A percentile compares a stretch with the other conserved stretches of the same genome.
phyloP scores from a whole-genome alignment of 2,329 filamentous ascomycete genomes.

The Westerdykella sp. region DNA sequence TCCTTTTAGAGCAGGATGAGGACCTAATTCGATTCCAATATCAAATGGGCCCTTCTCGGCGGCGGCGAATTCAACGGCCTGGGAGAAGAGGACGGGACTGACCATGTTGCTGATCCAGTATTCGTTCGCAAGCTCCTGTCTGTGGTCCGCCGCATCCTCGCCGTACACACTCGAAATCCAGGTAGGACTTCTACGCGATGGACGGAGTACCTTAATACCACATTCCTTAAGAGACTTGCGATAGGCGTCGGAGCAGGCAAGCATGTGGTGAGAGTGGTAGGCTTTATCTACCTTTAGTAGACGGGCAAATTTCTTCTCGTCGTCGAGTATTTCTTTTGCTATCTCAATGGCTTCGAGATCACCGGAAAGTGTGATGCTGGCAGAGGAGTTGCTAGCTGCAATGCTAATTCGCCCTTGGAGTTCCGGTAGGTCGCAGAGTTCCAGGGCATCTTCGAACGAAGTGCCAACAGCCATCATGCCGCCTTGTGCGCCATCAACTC shows the following conservation, averaged over 20 bases:
- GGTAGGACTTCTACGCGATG: not conserved
- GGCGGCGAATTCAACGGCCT: constrained; percentile 28
- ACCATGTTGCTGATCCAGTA: constrained; percentile 47
- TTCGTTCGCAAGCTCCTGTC: constrained; percentile 10
- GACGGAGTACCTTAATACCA: not conserved
- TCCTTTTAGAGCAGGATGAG: constrained; percentile 40
- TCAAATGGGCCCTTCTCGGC: constrained; percentile 7
- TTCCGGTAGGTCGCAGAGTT: constrained; percentile 1
- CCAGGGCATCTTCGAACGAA: constrained; percentile 4
- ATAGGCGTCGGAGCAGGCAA: constrained; percentile 7
- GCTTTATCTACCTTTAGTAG: constrained; percentile 10
- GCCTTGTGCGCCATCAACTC: constrained; percentile 11
- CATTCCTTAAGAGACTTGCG: not conserved
- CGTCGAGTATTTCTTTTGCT: constrained; percentile 4
- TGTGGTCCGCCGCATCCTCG: not conserved
- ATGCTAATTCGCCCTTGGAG: constrained; percentile 13
- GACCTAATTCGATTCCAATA: constrained; percentile 29
- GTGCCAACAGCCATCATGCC: constrained; percentile 30
- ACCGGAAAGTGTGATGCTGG: constrained; percentile 11
- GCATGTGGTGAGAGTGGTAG: constrained; percentile 16
- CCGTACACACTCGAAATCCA: constrained; percentile 7
- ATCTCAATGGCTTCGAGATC: constrained; percentile 11
- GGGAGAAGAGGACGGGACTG: constrained; percentile 40
- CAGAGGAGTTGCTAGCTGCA: constrained; percentile 18
- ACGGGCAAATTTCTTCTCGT: constrained; percentile 7